Conservation (phyloP, 495 filamentous ascomycete genomes). For the Rostrohypoxylon terebratum region DNA sequence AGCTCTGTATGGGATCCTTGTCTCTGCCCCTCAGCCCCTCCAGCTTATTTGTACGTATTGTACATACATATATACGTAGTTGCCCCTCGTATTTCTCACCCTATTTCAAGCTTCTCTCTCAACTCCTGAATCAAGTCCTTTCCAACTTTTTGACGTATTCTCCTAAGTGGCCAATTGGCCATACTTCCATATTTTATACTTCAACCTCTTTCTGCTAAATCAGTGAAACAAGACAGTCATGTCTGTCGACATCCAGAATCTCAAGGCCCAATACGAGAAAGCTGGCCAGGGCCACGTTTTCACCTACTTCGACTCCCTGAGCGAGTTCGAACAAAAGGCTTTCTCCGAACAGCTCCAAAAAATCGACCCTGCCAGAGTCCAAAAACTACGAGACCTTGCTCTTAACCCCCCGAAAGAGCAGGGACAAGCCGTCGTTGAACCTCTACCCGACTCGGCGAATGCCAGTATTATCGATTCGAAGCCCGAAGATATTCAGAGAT, state of each 20-base stretch:
- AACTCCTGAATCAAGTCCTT: conserved; percentile 11
- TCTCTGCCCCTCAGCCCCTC: conserved; percentile 36
- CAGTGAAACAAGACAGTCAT: conserved; percentile 24
- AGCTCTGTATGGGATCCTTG: conserved; percentile 27
- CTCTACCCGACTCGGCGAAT: conserved; percentile 86
- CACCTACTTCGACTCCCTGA: conserved; percentile 86
- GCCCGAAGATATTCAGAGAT: conserved; percentile 79
- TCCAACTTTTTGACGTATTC: conserved; percentile 1
- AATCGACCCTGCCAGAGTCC: conserved; percentile 85
- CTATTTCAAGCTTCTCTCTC: conserved; percentile 20
- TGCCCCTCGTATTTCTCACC: conserved; percentile 16
- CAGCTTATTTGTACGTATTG: conserved; percentile 26
- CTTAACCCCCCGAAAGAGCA: conserved; percentile 77
- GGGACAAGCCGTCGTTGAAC: conserved; percentile 76
- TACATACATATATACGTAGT: conserved; percentile 3
- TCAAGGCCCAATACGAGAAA: conserved; percentile 80
- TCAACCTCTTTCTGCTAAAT: neutral
- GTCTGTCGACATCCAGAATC: conserved; percentile 74
- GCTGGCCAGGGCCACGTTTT: conserved; percentile 92
- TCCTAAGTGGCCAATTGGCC: neutral
- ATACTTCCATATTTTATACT: neutral
- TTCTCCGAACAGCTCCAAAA: conserved; percentile 83
- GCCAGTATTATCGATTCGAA: conserved; percentile 94
- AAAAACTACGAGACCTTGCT: conserved; percentile 82
- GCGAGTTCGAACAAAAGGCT: conserved; percentile 74